Percentiles rank a stretch among this genome's conserved stretches.
These are phyloP conservation scores for Chlorella sp. DNA, from an alignment of 139 green algal species.

Conservation along the genomic window DNA sequence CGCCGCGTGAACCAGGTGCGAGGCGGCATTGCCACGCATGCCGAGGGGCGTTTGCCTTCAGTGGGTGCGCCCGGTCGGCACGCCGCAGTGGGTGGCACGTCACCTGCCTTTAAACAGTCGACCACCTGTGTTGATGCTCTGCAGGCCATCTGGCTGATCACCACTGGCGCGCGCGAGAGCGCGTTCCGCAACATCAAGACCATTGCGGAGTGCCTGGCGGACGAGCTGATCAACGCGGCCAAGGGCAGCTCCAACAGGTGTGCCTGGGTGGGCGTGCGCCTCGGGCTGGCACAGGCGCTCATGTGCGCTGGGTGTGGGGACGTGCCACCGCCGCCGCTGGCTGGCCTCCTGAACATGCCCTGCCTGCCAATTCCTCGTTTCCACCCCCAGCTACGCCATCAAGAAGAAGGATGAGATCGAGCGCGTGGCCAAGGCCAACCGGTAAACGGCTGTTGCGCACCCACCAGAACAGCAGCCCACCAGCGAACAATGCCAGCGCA, in stretches of 20 bases:
- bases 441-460: constrained; percentile 70
- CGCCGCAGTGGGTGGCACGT: too few species aligned
- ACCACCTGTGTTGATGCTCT: background rate
- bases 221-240: constrained; percentile 99
- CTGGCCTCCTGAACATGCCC: background rate
- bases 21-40: background rate
- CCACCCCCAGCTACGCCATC: constrained; percentile 93
- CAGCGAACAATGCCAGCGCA: too few species aligned
- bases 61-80: too few species aligned
- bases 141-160: constrained; percentile 94
- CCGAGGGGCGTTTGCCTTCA: too few species aligned
- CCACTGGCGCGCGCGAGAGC: constrained; percentile 95
- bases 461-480: background rate
- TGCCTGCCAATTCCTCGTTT: background rate
- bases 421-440: constrained; percentile 99
- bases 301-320: too few species aligned
- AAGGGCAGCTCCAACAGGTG: constrained; percentile 98
- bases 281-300: background rate
- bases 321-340: background rate
- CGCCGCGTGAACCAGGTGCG: constrained; percentile 95
- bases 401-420: constrained; percentile 99
- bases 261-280: background rate
- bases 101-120: too few species aligned
- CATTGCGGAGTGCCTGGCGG: constrained; percentile 98
- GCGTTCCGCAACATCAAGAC: constrained; percentile 99